Conservation (phyloP, 176 grass and related monocot species). For the Triticum dicoccoides region DNA sequence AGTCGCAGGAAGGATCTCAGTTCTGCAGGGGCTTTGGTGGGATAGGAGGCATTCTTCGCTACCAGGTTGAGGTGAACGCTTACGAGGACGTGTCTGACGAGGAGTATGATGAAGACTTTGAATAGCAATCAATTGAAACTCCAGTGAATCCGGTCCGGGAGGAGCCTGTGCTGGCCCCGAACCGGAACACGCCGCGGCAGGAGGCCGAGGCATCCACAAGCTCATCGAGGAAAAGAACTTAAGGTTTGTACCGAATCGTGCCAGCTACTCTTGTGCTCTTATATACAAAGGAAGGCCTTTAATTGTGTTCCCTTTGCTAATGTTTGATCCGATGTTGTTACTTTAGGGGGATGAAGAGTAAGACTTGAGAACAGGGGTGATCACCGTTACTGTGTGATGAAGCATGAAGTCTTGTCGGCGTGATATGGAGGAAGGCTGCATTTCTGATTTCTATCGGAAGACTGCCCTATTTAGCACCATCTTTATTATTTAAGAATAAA, state of each 20-base stretch:
- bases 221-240: slow-evolving; percentile 19
- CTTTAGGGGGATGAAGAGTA: slow-evolving; percentile 14
- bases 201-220: slow-evolving; percentile 23
- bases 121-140: slow-evolving; percentile 41
- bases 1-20: slow-evolving; percentile 43
- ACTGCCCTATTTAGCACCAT: not conserved
- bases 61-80: slow-evolving; percentile 33
- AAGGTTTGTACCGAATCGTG: not conserved
- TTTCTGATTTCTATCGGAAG: not conserved
- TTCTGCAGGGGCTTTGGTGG: slow-evolving; percentile 45
- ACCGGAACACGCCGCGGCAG: slow-evolving; percentile 6
- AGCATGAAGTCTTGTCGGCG: slow-evolving; percentile 13
- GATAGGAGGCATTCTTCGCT: slow-evolving; percentile 42
- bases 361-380: slow-evolving; percentile 14
- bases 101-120: slow-evolving; percentile 32
- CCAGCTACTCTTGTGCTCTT: not conserved
- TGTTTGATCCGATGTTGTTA: not conserved
- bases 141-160: slow-evolving; percentile 31
- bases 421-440: not conserved
- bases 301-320: not conserved
- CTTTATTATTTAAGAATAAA: not conserved
- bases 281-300: not conserved
- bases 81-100: slow-evolving; percentile 33
- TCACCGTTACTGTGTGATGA: not conserved
- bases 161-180: slow-evolving; percentile 40